These are phyloP conservation scores for Pythium aquatile DNA, from an alignment of 352 stramenopile species.

Conservation along the genomic window DNA sequence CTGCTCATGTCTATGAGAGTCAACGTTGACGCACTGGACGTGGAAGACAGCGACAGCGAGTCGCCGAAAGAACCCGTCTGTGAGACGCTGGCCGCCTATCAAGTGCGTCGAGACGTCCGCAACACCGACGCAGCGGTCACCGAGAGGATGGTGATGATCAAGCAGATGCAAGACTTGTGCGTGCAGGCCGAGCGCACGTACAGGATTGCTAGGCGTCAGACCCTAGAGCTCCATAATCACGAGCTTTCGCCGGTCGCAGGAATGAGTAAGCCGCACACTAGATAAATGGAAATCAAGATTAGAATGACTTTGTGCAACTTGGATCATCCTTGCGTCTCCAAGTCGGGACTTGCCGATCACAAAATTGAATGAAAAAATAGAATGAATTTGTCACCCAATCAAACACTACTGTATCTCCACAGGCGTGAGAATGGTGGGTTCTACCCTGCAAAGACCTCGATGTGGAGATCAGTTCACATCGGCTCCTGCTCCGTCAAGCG, in stretches of 20 bases:
- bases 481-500: no score
- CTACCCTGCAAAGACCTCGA: no score
- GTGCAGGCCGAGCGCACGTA: slow-evolving; percentile 10
- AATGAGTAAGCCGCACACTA: not conserved
- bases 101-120: not conserved
- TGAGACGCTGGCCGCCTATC: not conserved
- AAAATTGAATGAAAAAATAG: no score
- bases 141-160: slow-evolving; percentile 3
- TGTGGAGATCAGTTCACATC: no score
- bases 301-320: no score
- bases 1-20: not conserved
- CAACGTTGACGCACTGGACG: not conserved
- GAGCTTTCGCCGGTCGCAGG: slow-evolving; percentile 1
- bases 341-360: no score
- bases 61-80: not conserved
- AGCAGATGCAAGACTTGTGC: slow-evolving; percentile 17
- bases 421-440: no score
- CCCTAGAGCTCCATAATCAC: not conserved
- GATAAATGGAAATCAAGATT: not conserved
- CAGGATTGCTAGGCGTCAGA: slow-evolving; percentile 12
- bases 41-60: not conserved
- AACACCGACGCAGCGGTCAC: not conserved
- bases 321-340: no score
- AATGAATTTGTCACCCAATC: no score
- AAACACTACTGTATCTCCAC: no score